Evolutionary conservation across 805 yeast species (phyloP).

Genomic region (Yamadazyma endophytica): DNA sequence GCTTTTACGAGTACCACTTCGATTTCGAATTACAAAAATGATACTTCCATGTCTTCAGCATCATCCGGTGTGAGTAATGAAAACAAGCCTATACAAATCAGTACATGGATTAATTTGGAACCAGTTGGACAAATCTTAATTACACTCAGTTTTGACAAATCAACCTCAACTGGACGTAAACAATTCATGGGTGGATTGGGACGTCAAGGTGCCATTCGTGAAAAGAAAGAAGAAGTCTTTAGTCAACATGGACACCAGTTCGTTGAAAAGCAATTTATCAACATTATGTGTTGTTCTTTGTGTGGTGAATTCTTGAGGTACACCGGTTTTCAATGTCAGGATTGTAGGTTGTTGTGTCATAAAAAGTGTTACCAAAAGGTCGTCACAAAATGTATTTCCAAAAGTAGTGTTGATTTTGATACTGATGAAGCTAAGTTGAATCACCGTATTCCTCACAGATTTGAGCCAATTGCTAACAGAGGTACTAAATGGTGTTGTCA

Average conservation of each 20-base stretch:
- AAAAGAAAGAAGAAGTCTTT: constrained; percentile 83
- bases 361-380: constrained; percentile 77
- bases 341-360: constrained; percentile 76
- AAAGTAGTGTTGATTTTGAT: constrained; percentile 64
- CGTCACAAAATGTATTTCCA: constrained; percentile 79
- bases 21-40: too few species aligned
- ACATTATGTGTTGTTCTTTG: constrained; percentile 94
- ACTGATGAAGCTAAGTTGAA: constrained; percentile 75
- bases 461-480: constrained; percentile 85
- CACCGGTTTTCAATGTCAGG: constrained; percentile 83
- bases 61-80: too few species aligned
- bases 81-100: constrained; percentile 42
- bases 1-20: too few species aligned
- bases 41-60: too few species aligned
- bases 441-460: constrained; percentile 95
- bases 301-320: constrained; percentile 94
- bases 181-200: constrained; percentile 46
- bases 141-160: constrained; percentile 74
- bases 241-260: constrained; percentile 98
- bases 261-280: constrained; percentile 91
- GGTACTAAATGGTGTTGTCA: constrained; percentile 99
- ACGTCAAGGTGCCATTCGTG: constrained; percentile 98
- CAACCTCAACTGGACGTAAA: constrained; percentile 30
- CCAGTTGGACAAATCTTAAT: constrained; percentile 90
- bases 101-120: constrained; percentile 86